Evolutionary conservation across 1,139 yeast species (phyloP).

Genomic region (Kurtzmaniella quercitrusa): DNA sequence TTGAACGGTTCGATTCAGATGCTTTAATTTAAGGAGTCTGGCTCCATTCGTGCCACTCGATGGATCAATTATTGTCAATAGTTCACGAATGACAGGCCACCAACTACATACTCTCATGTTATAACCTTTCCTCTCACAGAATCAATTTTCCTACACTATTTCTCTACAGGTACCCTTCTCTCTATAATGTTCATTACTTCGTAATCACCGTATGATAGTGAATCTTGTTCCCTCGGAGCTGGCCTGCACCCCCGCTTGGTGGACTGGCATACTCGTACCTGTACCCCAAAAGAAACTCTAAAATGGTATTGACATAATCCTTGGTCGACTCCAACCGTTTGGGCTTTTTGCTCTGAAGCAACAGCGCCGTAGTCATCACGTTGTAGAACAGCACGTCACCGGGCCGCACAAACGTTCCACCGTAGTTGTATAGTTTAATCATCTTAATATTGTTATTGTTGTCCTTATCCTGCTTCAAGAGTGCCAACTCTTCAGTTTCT

Average conservation of each 20-base stretch:
- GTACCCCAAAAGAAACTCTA: constrained; percentile 7
- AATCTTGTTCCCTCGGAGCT: constrained; percentile 3
- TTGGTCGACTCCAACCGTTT: constrained; percentile 6
- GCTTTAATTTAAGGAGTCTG: too few species aligned
- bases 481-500: constrained; percentile 62
- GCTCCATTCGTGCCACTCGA: too few species aligned
- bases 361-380: constrained; percentile 6
- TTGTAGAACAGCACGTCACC: constrained; percentile 7
- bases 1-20: too few species aligned
- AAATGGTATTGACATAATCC: constrained; percentile 6
- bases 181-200: background rate
- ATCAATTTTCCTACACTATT: too few species aligned
- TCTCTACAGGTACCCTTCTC: background rate
- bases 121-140: too few species aligned
- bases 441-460: constrained; percentile 49
- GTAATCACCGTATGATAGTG: constrained; percentile 6
- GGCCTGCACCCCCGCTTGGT: constrained; percentile 1
- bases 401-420: constrained; percentile 7
- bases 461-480: constrained; percentile 17
- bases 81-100: too few species aligned
- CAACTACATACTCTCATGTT: too few species aligned
- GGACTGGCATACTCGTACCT: constrained; percentile 7
- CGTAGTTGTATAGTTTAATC: constrained; percentile 41
- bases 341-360: constrained; percentile 6
- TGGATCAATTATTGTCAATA: too few species aligned